phyloP scores from a whole-genome alignment of 495 filamentous ascomycete species.

The Poronia punctata region DNA sequence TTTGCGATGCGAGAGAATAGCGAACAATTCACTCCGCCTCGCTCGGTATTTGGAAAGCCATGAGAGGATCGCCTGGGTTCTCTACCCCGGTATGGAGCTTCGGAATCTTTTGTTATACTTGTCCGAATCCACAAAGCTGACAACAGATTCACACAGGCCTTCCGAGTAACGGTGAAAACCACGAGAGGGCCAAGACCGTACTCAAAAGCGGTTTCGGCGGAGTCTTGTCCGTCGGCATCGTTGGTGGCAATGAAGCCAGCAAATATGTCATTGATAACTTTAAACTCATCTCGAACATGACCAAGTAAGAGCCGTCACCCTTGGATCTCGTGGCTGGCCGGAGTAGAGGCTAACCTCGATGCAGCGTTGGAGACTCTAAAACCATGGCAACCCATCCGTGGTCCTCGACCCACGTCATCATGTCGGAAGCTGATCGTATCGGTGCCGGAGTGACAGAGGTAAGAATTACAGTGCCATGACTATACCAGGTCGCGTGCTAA shows the following conservation, averaged over 20 bases:
- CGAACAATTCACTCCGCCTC: conserved; percentile 71
- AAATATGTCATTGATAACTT: conserved; percentile 87
- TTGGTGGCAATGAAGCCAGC: conserved; percentile 75
- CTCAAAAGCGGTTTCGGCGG: conserved; percentile 82
- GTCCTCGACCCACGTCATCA: too few relatives aligned
- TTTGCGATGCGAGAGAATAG: conserved; percentile 80
- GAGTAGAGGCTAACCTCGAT: too few relatives aligned
- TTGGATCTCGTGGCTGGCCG: too few relatives aligned
- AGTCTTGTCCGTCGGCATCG: conserved; percentile 87
- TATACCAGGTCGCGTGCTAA: too few relatives aligned
- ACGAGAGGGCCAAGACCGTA: conserved; percentile 83
- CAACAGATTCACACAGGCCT: too few relatives aligned
- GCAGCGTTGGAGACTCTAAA: too few relatives aligned
- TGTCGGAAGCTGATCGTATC: too few relatives aligned
- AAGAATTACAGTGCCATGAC: too few relatives aligned
- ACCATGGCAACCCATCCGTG: too few relatives aligned
- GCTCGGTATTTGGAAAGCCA: conserved; percentile 81
- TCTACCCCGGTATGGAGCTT: conserved; percentile 84
- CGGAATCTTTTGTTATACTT: too few relatives aligned
- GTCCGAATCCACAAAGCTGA: too few relatives aligned
- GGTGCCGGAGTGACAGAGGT: too few relatives aligned
- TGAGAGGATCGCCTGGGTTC: conserved; percentile 84
- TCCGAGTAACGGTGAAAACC: conserved; percentile 71
- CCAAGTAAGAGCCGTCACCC: conserved; percentile 89
- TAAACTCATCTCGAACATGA: conserved; percentile 89